Evolutionary conservation across 176 grass and related monocot species (phyloP).

Genomic region (Alloteropsis semialata): DNA sequence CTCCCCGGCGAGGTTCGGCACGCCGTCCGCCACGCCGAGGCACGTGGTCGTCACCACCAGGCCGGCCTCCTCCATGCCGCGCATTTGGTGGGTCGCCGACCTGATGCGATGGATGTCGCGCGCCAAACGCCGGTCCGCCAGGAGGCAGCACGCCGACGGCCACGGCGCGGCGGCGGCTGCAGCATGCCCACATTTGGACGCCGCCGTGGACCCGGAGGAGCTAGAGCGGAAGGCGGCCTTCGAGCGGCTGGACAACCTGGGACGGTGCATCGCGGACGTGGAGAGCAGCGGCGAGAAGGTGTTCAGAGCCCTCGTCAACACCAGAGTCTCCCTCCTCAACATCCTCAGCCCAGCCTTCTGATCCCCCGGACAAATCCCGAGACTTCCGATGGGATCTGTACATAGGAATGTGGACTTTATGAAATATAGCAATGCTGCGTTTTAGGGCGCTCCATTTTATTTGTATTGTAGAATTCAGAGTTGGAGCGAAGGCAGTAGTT

Average conservation of each 20-base stretch:
- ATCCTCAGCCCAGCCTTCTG: conserved; percentile 71
- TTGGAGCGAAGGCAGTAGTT: not conserved
- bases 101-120: conserved; percentile 68
- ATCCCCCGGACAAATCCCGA: not conserved
- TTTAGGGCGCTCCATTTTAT: not conserved
- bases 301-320: conserved; percentile 66
- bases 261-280: conserved; percentile 50
- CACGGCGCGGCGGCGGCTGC: not conserved
- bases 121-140: conserved; percentile 51
- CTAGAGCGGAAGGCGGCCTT: conserved; percentile 50
- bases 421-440: not conserved
- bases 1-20: conserved; percentile 28
- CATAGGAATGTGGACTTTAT: conserved; percentile 6
- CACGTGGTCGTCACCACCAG: conserved; percentile 34
- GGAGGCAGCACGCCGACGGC: conserved; percentile 24
- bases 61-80: conserved; percentile 30
- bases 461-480: not conserved
- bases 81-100: conserved; percentile 74
- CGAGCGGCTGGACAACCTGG: conserved; percentile 50
- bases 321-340: conserved; percentile 82
- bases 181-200: no score
- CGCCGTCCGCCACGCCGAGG: conserved; percentile 28
- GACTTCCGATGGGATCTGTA: conserved; percentile 6
- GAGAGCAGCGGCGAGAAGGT: conserved; percentile 63
- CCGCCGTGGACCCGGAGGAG: conserved; percentile 39